Evolutionary conservation across 768 basidiomycete species (phyloP).

Genomic region (Pleurotus ostreatus): DNA sequence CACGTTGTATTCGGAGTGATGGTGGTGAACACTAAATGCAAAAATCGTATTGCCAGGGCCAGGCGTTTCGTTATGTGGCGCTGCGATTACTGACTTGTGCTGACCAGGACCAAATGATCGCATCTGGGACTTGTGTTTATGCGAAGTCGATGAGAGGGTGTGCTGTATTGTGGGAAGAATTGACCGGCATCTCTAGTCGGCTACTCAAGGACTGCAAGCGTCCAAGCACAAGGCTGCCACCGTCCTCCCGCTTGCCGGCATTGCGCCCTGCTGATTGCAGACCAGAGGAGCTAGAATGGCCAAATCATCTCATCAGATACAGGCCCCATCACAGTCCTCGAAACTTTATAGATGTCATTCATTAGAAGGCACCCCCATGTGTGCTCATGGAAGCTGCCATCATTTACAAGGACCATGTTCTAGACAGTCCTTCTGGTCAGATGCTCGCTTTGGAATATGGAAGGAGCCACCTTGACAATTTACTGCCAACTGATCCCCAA

Average conservation of each 20-base stretch:
- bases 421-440: not conserved
- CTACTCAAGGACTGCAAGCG: not conserved
- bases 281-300: not conserved
- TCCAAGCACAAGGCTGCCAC: too few species aligned
- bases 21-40: not conserved
- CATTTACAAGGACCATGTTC: too few species aligned
- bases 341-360: not conserved
- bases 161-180: not conserved
- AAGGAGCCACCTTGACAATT: too few species aligned
- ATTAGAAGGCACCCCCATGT: not conserved
- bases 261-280: not conserved
- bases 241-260: not conserved
- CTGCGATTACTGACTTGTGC: too few species aligned
- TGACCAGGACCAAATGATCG: too few species aligned
- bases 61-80: too few species aligned
- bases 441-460: not conserved
- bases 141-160: too few species aligned
- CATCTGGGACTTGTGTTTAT: too few species aligned
- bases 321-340: not conserved
- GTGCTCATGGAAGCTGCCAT: not conserved
- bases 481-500: too few species aligned
- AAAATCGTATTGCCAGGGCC: not conserved
- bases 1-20: not conserved
- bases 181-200: conserved; percentile 2
- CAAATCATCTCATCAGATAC: not conserved